Conservation (phyloP, 352 stramenopile genomes). For the Phytopythium delawarense region DNA sequence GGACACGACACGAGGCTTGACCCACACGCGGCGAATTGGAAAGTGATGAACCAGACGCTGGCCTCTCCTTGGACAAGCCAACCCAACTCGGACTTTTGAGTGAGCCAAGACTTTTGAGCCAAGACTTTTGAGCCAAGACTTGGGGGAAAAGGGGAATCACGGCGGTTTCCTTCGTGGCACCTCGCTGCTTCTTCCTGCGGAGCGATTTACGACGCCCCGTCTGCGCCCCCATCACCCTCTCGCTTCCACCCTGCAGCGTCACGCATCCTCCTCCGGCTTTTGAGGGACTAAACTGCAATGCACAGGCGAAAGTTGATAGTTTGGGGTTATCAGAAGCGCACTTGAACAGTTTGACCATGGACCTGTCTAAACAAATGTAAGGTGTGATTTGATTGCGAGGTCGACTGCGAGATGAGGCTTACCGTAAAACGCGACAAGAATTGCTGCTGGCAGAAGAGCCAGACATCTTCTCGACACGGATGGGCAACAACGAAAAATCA, state of each 20-base stretch:
- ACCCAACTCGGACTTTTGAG: no score
- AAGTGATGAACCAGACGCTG: conserved; percentile 6
- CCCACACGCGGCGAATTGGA: neutral
- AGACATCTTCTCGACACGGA: neutral
- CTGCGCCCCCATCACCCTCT: neutral
- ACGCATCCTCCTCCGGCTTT: neutral
- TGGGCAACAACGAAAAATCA: neutral
- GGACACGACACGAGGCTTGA: neutral
- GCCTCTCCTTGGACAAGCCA: no score
- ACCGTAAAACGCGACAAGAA: conserved; percentile 11
- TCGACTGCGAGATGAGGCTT: neutral
- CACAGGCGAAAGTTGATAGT: no score
- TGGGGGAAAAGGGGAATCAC: neutral
- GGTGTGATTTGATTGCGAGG: neutral
- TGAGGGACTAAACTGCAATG: neutral
- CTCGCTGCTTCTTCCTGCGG: neutral
- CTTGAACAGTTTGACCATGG: no score
- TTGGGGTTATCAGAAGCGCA: neutral
- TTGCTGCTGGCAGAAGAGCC: conserved; percentile 4
- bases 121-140: no score
- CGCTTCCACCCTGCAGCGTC: neutral
- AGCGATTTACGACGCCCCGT: conserved; percentile 8
- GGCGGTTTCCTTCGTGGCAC: neutral
- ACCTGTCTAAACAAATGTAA: neutral
- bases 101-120: no score